phyloP scores from a whole-genome alignment of 1,284 basidiomycete species.

The Trichosporon sp. region DNA sequence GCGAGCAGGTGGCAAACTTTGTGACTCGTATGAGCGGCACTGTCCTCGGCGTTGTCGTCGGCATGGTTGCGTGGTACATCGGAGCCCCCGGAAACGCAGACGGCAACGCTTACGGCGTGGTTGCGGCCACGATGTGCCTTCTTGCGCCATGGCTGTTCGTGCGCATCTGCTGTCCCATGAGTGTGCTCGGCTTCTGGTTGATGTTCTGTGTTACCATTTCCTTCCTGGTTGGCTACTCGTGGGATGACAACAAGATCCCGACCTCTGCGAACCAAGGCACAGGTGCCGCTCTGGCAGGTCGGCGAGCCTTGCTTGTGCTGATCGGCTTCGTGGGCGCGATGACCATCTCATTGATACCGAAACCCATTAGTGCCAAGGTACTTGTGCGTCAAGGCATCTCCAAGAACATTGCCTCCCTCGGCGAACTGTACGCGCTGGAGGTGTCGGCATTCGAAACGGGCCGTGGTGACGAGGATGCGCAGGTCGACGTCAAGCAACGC shows the following conservation, averaged over 20 bases:
- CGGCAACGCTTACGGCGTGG: constrained; percentile 61
- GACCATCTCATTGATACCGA: constrained; percentile 45
- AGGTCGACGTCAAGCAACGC: constrained; percentile 11
- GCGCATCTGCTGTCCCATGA: constrained; percentile 55
- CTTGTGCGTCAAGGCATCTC: constrained; percentile 40
- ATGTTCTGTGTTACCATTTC: constrained; percentile 45
- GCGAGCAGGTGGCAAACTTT: constrained; percentile 60
- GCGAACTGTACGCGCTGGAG: constrained; percentile 41
- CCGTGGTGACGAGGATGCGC: constrained; percentile 24
- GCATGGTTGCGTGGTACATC: constrained; percentile 58
- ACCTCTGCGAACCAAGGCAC: constrained; percentile 55
- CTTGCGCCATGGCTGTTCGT: constrained; percentile 58
- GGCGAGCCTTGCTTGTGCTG: constrained; percentile 50
- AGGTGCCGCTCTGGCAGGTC: constrained; percentile 58
- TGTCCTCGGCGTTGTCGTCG: constrained; percentile 52
- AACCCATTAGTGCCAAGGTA: constrained; percentile 37
- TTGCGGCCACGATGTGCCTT: constrained; percentile 55
- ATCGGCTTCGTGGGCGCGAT: constrained; percentile 46
- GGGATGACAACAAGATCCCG: constrained; percentile 58
- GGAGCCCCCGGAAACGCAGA: constrained; percentile 51
- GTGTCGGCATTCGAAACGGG: constrained; percentile 34
- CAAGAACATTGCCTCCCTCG: constrained; percentile 37
- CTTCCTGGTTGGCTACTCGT: constrained; percentile 59
- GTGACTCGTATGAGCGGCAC: constrained; percentile 56
- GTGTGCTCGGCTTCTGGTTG: constrained; percentile 44